These are phyloP conservation scores for Mycena albidolilacea DNA, from an alignment of 768 basidiomycete genomes.

Conservation along the genomic window DNA sequence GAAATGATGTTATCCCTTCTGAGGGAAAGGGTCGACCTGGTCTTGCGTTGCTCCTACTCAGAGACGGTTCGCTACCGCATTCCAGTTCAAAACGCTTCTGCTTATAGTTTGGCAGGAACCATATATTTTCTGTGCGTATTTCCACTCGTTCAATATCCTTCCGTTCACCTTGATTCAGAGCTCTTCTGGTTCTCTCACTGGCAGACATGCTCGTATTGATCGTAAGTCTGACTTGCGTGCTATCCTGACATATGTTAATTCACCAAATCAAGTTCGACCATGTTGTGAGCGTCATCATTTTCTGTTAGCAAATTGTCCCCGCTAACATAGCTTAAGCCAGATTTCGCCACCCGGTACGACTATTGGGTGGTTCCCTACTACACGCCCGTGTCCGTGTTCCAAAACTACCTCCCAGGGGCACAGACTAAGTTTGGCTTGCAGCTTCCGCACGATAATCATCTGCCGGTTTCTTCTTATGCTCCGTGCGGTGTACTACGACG, in stretches of 20 bases:
- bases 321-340: constrained; percentile 38
- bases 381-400: constrained; percentile 48
- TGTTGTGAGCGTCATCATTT: constrained; percentile 42
- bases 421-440: constrained; percentile 11
- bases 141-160: neutral
- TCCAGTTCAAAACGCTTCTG: neutral
- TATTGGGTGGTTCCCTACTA: constrained; percentile 55
- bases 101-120: constrained; percentile 34
- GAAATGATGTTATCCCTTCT: constrained; percentile 33
- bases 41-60: constrained; percentile 43
- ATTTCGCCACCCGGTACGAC: constrained; percentile 48
- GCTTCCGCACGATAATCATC: constrained; percentile 53
- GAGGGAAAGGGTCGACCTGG: constrained; percentile 43
- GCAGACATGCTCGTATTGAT: constrained; percentile 50
- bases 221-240: constrained; percentile 12
- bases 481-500: constrained; percentile 45
- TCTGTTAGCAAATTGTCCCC: neutral
- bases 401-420: neutral
- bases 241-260: neutral
- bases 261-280: constrained; percentile 34
- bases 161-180: constrained; percentile 32
- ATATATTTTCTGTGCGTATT: constrained; percentile 47
- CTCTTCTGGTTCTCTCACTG: constrained; percentile 48
- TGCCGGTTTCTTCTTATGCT: constrained; percentile 52
- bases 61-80: constrained; percentile 40